Evolutionary conservation across 768 basidiomycete species (phyloP).

Genomic region (Rhodotorula babjevae): DNA sequence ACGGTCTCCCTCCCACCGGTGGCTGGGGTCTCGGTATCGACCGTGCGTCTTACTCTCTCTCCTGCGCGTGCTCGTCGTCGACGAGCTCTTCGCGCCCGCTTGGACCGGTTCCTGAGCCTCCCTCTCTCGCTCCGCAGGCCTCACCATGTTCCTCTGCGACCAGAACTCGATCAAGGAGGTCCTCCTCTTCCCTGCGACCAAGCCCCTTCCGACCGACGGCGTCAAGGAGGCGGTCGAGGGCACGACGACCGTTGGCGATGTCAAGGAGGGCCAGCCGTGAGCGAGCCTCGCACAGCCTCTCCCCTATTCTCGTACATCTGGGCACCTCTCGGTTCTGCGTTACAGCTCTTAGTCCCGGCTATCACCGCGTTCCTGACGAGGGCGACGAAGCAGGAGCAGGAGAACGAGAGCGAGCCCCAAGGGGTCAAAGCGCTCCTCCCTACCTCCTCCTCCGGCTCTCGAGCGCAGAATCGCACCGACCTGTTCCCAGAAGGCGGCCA

Average conservation of each 20-base stretch:
- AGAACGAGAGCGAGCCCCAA: too few species aligned
- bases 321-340: background rate
- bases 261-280: constrained; percentile 17
- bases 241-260: constrained; percentile 24
- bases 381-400: too few species aligned
- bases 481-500: too few species aligned
- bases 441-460: too few species aligned
- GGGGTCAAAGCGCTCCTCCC: too few species aligned
- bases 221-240: background rate
- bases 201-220: constrained; percentile 26
- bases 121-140: constrained; percentile 38
- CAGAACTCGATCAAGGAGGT: constrained; percentile 42
- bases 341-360: background rate
- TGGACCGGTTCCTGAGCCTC: background rate
- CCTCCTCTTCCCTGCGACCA: constrained; percentile 43
- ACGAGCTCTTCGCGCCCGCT: background rate
- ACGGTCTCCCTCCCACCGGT: constrained; percentile 93
- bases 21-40: constrained; percentile 97
- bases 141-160: constrained; percentile 98
- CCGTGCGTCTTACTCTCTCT: constrained; percentile 44
- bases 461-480: too few species aligned
- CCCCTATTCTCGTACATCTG: background rate
- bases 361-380: too few species aligned
- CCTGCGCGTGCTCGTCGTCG: background rate
- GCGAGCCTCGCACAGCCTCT: too few species aligned